Evolutionary conservation across 345 rosid genomes (phyloP), one percentile per base, ranked within the genome.

Genomic region (Cardamine chenopodiifolia): DNA sequence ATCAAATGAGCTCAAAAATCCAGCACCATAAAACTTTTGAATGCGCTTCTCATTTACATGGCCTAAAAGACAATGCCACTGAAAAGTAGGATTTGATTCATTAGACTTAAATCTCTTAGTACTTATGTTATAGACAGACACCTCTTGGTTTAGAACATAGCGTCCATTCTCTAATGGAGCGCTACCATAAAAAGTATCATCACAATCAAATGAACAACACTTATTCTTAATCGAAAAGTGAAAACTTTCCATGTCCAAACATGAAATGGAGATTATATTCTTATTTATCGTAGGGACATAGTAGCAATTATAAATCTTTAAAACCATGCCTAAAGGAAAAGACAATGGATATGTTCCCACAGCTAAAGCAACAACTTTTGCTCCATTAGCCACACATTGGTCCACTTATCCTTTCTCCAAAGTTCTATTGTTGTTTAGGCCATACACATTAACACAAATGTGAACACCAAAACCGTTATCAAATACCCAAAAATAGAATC

Each of bases 331-430:
- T 2, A 44, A 22, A 39, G 57, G 70, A 13, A 65, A 47, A 23
- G 57, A 40, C 57, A 47, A 47, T 0, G 0, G 5, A 47, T 3
- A 65, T 22, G 57, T 65, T 47, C 42, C 9, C 2, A 65, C 15
- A 48, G 57, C 42, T 65, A 47, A 25, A 4, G 22, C 70, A 45
- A 0, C 42, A 66, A 66, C 70, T 66, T 5, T 66, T 47, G 42
- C 58, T 47, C 23, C 32, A 44, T n/a, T 26, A 6, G 3, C 23
- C 25, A n/a, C 52, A 13, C 14, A 11, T 4, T 32, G 9, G 66
- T 32, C 35, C 35, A 32, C 35, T 32, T 32, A 10, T 8, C 35
- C 10, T 32, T 32, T 8, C 35, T 32, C 17, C 3, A n/a, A 6
- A 5, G 18, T n/a, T n/a, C 8, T 44, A 44, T 8, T 44, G 20